phyloP scores from a whole-genome alignment of 345 rosid genomes.

The Draba incana region DNA sequence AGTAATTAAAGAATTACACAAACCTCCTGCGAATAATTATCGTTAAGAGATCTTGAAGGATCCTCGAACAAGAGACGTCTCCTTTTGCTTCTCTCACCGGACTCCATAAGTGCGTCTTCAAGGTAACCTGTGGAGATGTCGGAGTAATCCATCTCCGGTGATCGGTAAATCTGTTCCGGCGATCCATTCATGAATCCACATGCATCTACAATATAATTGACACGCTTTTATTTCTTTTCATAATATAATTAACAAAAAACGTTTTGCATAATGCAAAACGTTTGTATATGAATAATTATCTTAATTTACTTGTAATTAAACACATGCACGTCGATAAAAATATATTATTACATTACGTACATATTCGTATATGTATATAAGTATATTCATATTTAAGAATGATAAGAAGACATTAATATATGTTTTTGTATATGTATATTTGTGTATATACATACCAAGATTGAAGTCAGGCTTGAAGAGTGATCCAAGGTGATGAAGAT shows the following conservation, averaged over 20 bases:
- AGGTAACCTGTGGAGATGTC: slow-evolving; percentile 88
- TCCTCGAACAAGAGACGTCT: slow-evolving; percentile 56
- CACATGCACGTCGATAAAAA: slow-evolving; percentile 28
- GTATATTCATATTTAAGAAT: background rate
- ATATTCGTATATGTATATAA: slow-evolving; percentile 7
- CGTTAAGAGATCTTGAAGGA: slow-evolving; percentile 20
- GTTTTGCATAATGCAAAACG: background rate
- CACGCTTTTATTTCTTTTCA: too few species aligned
- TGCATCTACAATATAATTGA: slow-evolving; percentile 17
- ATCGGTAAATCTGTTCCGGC: slow-evolving; percentile 40
- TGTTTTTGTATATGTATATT: background rate
- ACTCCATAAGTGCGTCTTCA: slow-evolving; percentile 79
- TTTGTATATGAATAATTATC: background rate
- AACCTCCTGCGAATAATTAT: slow-evolving; percentile 37
- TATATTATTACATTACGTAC: background rate
- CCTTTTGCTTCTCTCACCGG: slow-evolving; percentile 66
- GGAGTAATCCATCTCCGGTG: slow-evolving; percentile 44
- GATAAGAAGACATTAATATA: background rate
- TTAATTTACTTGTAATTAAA: background rate
- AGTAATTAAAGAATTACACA: background rate
- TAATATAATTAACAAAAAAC: too few species aligned
- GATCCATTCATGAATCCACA: slow-evolving; percentile 54
- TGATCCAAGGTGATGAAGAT: slow-evolving; percentile 75
- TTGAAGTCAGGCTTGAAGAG: slow-evolving; percentile 80
- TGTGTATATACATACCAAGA: slow-evolving; percentile 46